Base-by-base conservation (phyloP, 108 stramenopile genomes). In the Epithemia pelagica region DNA sequence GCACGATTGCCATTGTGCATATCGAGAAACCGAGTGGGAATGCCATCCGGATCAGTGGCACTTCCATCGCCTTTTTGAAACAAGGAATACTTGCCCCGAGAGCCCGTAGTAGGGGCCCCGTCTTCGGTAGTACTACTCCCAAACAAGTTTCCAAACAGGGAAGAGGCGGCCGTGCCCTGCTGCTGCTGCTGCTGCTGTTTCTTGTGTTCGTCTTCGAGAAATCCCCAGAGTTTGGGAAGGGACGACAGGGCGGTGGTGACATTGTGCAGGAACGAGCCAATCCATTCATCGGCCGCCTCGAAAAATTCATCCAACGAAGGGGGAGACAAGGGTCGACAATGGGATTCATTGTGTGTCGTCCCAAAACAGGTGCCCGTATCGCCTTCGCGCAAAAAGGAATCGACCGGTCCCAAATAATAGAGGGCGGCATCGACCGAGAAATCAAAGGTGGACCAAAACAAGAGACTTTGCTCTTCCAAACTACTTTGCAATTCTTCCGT, bases 1-100 rank as follows among this genome's bases (percentile, higher is more conserved):
- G 37, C 79, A 21, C 87, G 81, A 59, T 86, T 64, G 28, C 72
- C 74, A 32, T 80, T 84, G 30, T 84, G 81, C 83, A 85, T 85
- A 23, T 64, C 58, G 22, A 89, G 59, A 69, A 79, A 89, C 5
- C 88, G 84, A 2, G 69, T 67, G 19, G 85, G 85, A 61, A 89
- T 80, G 57, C 85, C 88, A 62, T 89, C 88, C 30, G 83, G 83
- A 73, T 89, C 84, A 21, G 60, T 61, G 30, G 72, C 63, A 52
- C 73, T 74, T 2, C 88, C 88, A 61, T 89, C 88, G 46, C 83
- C 68, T 0, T 67, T 58, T 60, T 76, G 72, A 53, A 56, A 62
- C 25, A 71, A n/a, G 18, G 63, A 26, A 59, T 69, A 74, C 3
- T 10, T 15, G 37, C 15, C 5, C 15, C 15, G 37, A n/a, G n/a